Percentiles rank a stretch among this genome's conserved stretches.
Evolutionary conservation across 2,329 filamentous ascomycete genomes (phyloP).

Genomic region (Fusarium sp.): DNA sequence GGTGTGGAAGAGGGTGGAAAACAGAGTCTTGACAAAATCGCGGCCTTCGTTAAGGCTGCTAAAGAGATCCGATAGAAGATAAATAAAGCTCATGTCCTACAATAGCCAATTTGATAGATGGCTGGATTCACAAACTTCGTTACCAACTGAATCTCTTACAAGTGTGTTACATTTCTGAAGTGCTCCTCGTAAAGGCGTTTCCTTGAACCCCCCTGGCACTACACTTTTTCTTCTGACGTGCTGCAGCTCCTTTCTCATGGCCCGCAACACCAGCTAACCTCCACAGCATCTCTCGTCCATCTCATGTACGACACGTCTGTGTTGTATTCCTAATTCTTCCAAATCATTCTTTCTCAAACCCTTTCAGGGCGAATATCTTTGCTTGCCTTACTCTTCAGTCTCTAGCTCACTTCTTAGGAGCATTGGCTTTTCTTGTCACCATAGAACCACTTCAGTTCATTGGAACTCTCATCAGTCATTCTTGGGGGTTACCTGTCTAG

Average conservation of each 20-base stretch:
- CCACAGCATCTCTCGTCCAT: constrained; percentile 1
- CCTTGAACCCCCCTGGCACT: not conserved
- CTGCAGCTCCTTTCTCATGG: constrained; percentile 10
- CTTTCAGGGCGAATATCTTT: not conserved
- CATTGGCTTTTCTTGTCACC: not conserved
- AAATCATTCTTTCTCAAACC: not conserved
- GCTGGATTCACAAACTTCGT: not conserved
- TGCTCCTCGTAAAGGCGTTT: not conserved
- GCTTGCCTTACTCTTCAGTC: not conserved
- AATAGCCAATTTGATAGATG: not conserved
- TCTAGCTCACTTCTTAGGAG: not conserved
- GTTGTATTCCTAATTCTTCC: not conserved
- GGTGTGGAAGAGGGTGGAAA: constrained; percentile 87
- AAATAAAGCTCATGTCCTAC: constrained; percentile 15
- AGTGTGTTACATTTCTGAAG: not conserved
- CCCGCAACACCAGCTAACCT: constrained; percentile 9
- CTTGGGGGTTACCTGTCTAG: not conserved
- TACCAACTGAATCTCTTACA: not conserved
- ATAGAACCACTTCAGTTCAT: not conserved
- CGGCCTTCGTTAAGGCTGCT: constrained; percentile 79
- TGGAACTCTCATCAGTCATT: not conserved
- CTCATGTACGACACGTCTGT: not conserved
- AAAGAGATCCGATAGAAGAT: constrained; percentile 66
- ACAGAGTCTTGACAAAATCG: constrained; percentile 85
- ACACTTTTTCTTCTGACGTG: not conserved